phyloP scores from a whole-genome alignment of 2,329 filamentous ascomycete species.

The Diaporthe batatas region DNA sequence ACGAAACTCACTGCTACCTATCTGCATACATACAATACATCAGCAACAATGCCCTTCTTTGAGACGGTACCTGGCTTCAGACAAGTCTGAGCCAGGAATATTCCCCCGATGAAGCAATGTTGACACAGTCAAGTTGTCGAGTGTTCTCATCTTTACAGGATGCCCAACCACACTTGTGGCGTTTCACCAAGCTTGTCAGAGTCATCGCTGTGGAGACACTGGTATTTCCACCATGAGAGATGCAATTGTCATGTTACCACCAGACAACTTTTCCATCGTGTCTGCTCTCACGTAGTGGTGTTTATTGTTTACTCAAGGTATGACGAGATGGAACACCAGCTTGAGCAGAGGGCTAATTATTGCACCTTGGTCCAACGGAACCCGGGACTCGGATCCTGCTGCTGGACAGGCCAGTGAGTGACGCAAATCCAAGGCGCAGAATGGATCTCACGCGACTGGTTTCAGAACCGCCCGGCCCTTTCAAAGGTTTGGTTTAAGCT shows the following conservation, averaged over 20 bases:
- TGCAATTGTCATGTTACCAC: neutral
- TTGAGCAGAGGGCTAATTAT: too few relatives aligned
- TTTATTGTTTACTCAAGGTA: too few relatives aligned
- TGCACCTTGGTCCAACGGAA: too few relatives aligned
- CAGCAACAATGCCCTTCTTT: neutral
- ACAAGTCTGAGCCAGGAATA: neutral
- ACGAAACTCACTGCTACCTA: neutral
- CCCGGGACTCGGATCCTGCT: too few relatives aligned
- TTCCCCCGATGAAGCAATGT: too few relatives aligned
- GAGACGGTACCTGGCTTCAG: neutral
- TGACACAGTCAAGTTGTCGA: neutral
- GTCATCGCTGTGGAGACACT: neutral
- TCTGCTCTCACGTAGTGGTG: too few relatives aligned
- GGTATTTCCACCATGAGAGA: neutral
- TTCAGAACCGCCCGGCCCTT: too few relatives aligned
- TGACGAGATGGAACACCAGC: too few relatives aligned
- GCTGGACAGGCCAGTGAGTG: too few relatives aligned
- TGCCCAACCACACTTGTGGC: neutral
- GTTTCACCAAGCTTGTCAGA: neutral
- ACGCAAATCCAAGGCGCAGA: too few relatives aligned
- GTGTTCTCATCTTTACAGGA: neutral
- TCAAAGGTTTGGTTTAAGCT: too few relatives aligned
- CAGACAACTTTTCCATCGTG: constrained; percentile 49
- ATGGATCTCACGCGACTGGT: too few relatives aligned
- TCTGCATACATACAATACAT: neutral